phyloP scores from a whole-genome alignment of 2,329 filamentous ascomycete species.

The Paecilomyces dactylethromorphus region DNA sequence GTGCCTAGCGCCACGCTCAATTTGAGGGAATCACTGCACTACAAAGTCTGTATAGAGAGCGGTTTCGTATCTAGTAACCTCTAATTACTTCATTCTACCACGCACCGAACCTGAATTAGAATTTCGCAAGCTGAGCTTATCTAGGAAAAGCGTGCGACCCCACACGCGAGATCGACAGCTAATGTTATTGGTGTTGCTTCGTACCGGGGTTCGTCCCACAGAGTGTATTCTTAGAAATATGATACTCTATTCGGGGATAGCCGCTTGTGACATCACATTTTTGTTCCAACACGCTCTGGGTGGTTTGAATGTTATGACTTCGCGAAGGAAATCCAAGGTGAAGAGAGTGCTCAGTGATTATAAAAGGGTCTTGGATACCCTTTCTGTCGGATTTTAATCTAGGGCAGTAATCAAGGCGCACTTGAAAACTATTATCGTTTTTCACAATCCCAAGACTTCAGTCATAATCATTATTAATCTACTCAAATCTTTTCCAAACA shows the following conservation, averaged over 20 bases:
- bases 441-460: background rate
- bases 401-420: background rate
- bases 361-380: background rate
- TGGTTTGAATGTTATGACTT: background rate
- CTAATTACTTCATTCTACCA: background rate
- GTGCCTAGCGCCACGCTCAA: background rate
- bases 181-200: background rate
- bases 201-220: background rate
- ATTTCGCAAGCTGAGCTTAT: background rate
- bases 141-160: background rate
- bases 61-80: background rate
- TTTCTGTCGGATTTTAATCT: background rate
- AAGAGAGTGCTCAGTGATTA: background rate
- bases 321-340: background rate
- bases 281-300: background rate
- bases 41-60: background rate
- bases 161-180: background rate
- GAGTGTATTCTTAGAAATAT: background rate
- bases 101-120: background rate
- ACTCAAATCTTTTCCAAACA: background rate
- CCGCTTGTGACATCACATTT: background rate
- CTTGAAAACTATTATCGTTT: background rate
- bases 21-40: background rate
- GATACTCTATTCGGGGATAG: background rate
- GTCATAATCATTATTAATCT: background rate